Evolutionary conservation across 805 yeast species (phyloP), one percentile per base, ranked within the genome.

Genomic region (Tetrapisispora fleetii): DNA sequence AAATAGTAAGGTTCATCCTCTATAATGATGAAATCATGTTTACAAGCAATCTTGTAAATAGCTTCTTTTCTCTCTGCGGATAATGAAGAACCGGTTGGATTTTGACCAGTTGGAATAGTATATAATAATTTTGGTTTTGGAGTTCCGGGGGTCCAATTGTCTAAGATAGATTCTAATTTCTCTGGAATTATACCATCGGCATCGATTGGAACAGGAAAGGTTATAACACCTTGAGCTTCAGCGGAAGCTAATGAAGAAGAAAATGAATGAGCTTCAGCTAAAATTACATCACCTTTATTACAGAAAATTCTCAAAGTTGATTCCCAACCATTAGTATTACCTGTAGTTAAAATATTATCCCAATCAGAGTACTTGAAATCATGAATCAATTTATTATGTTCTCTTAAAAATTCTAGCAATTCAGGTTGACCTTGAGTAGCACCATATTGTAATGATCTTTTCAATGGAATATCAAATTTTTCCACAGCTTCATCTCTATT

Each of bases 1-100:
- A 88, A 91, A 74, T 87, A 91, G 79, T 91, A 91, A 48, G 99
- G 99, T 70, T 93, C 99, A 67, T 91, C 99, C 72, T 91, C 99
- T 46, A 91, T 67, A 56, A 91, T 82, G 48, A 91, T 60, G 63
- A 91, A 75, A 69, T 93, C 96, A 67, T 89, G 85, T 71, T 87
- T 82, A 63, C 79, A 81, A 35, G 95, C 91, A 53, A 91, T 63
- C 52, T 77, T 75, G 69, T 89, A 90, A 56, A 93, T 77, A 49
- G 75, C 78, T 52, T 69, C 65, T 71, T 96, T 85, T 72, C 98
- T 81, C 60, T 86, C 90, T 27, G 60, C 69, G 35, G 83, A 72
- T 59, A 93, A 72, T 22, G 88, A 85, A 3, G 95, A 81, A 37
- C 99, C 99, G 18, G 97, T 90, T 54, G 99, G 99, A 76, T 91